These are phyloP conservation scores for Cytospora piceicola DNA, from an alignment of 2,329 filamentous ascomycete genomes.

Conservation along the genomic window DNA sequence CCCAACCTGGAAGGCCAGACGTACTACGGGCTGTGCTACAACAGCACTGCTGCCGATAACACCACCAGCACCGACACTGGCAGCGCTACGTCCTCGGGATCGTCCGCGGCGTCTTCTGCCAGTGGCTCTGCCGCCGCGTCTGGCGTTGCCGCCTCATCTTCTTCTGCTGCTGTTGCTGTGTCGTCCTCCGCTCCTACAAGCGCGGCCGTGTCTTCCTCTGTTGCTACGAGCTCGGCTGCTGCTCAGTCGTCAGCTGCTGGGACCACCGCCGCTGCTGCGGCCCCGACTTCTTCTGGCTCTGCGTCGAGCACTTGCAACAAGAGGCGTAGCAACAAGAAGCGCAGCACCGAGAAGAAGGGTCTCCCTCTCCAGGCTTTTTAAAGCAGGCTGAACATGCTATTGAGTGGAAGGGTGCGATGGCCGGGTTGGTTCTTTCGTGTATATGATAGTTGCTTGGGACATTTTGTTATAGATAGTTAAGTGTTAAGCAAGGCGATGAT, in stretches of 20 bases:
- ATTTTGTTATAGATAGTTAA: conserved; percentile 21
- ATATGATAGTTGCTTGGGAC: neutral
- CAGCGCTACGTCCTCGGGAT: conserved; percentile 3
- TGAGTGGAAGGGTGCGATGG: neutral
- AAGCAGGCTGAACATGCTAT: neutral
- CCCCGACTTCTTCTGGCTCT: conserved; percentile 1
- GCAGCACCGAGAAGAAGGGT: conserved; percentile 1
- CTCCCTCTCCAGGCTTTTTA: neutral
- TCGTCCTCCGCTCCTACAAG: neutral
- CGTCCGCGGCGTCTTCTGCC: neutral
- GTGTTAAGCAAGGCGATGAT: neutral
- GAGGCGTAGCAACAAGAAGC: conserved; percentile 15
- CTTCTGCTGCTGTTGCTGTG: neutral
- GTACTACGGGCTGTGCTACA: conserved; percentile 14
- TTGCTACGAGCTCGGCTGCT: conserved; percentile 1
- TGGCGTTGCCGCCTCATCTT: neutral
- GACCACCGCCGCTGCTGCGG: conserved; percentile 5
- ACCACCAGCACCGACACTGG: conserved; percentile 11
- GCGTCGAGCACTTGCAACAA: conserved; percentile 18
- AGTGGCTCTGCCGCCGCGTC: conserved; percentile 1
- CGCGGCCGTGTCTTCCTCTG: neutral
- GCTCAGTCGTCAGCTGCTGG: neutral
- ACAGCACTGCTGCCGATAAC: conserved; percentile 19
- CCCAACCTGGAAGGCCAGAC: conserved; percentile 41
- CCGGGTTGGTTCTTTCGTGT: neutral